Conservation (phyloP, 2,329 filamentous ascomycete species). For the Lasiodiplodia theobromae region DNA sequence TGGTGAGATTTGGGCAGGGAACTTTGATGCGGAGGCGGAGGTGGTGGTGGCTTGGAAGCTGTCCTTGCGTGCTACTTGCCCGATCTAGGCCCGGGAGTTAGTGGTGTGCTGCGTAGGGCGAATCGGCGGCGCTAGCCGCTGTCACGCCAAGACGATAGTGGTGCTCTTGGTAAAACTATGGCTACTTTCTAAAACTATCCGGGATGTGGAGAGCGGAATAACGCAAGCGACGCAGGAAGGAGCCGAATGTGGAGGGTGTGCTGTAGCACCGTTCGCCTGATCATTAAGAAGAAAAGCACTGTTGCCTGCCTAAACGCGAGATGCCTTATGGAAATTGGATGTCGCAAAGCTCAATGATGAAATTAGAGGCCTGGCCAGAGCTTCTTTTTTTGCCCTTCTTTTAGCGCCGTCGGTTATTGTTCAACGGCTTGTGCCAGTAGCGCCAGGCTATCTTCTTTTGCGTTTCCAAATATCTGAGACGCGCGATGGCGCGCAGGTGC, state of each 20-base stretch:
- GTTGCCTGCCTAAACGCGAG: not conserved
- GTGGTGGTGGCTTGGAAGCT: not conserved
- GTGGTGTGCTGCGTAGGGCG: not conserved
- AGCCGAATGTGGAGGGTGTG: not conserved
- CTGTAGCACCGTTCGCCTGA: not conserved
- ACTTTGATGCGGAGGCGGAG: not conserved
- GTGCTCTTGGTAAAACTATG: not conserved
- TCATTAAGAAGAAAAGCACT: not conserved
- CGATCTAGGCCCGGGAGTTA: not conserved
- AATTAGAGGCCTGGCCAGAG: not conserved
- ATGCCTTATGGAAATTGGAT: conserved; percentile 1
- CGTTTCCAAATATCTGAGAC: not conserved
- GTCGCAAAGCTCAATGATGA: not conserved
- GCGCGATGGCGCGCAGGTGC: not conserved
- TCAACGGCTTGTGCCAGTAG: not conserved
- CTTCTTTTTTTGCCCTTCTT: not conserved
- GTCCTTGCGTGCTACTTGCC: not conserved
- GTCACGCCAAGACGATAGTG: not conserved
- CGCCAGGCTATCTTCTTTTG: not conserved
- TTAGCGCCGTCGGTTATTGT: not conserved
- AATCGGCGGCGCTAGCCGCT: not conserved
- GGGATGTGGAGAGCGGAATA: not conserved
- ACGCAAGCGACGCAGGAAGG: not conserved
- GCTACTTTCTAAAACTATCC: not conserved
- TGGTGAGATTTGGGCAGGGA: not conserved